Evolutionary conservation across 257 asterid genomes (phyloP).

Genomic region (Petunia axillaris): DNA sequence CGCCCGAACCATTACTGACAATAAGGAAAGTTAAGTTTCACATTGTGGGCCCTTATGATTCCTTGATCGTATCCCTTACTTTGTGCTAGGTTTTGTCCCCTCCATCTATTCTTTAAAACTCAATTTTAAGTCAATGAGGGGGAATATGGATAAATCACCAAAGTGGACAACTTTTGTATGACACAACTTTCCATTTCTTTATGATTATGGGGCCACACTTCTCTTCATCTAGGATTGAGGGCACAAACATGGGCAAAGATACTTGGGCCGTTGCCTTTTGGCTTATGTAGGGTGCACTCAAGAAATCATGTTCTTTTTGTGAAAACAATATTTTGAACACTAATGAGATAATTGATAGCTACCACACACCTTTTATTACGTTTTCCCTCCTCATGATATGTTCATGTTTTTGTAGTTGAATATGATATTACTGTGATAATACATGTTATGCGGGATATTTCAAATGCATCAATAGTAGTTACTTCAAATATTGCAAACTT

Average conservation of each 20-base stretch:
- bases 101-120: neutral
- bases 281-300: conserved; percentile 18
- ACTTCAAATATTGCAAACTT: too few relatives aligned
- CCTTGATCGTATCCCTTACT: conserved; percentile 26
- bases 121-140: neutral
- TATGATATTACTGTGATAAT: conserved; percentile 1
- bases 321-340: neutral
- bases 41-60: conserved; percentile 29
- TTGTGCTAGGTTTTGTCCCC: conserved; percentile 27
- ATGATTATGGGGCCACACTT: conserved; percentile 12
- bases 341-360: neutral
- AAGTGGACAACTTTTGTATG: conserved; percentile 28
- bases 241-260: conserved; percentile 27
- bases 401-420: conserved; percentile 1
- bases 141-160: conserved; percentile 25
- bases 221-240: conserved; percentile 18
- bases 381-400: conserved; percentile 20
- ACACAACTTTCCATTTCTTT: conserved; percentile 29
- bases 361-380: conserved; percentile 3
- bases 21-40: conserved; percentile 27
- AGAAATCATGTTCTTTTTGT: neutral
- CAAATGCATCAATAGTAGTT: neutral
- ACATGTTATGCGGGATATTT: conserved; percentile 13
- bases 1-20: conserved; percentile 29
- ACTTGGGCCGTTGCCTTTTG: conserved; percentile 25